These are phyloP conservation scores for Pseudogymnoascus verrucosus DNA, from an alignment of 2,329 filamentous ascomycete species.

Conservation along the genomic window DNA sequence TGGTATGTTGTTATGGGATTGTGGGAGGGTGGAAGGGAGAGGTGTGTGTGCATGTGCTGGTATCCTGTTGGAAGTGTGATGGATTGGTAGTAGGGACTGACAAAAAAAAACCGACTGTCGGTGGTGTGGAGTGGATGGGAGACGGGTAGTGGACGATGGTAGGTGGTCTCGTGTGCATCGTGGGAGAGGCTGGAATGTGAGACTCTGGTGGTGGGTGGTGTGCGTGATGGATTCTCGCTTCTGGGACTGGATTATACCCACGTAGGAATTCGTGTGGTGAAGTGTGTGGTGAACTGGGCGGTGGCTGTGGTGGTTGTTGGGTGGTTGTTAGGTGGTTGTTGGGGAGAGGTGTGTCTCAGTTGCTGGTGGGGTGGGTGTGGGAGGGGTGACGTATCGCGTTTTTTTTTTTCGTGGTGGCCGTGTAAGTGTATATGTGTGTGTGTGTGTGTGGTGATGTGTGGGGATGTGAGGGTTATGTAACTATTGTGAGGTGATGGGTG, in stretches of 20 bases:
- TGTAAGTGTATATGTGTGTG: too few relatives aligned
- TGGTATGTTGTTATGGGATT: too few relatives aligned
- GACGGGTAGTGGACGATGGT: not conserved
- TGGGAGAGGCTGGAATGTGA: not conserved
- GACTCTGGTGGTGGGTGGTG: not conserved
- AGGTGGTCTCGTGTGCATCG: not conserved
- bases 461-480: not conserved
- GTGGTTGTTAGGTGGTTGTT: not conserved
- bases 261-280: too few relatives aligned
- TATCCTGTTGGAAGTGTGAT: not conserved
- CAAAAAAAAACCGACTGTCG: too few relatives aligned
- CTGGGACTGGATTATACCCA: too few relatives aligned
- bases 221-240: too few relatives aligned
- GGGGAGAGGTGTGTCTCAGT: not conserved
- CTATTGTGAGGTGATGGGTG: not conserved
- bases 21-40: not conserved
- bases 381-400: not conserved
- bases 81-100: too few relatives aligned
- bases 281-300: too few relatives aligned
- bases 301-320: not conserved
- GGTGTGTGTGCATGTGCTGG: not conserved
- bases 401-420: not conserved
- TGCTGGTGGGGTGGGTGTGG: not conserved
- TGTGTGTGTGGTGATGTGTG: too few relatives aligned
- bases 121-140: too few relatives aligned